Conservation (phyloP, 306 rosid genomes). For the Corylus heterophylla region DNA sequence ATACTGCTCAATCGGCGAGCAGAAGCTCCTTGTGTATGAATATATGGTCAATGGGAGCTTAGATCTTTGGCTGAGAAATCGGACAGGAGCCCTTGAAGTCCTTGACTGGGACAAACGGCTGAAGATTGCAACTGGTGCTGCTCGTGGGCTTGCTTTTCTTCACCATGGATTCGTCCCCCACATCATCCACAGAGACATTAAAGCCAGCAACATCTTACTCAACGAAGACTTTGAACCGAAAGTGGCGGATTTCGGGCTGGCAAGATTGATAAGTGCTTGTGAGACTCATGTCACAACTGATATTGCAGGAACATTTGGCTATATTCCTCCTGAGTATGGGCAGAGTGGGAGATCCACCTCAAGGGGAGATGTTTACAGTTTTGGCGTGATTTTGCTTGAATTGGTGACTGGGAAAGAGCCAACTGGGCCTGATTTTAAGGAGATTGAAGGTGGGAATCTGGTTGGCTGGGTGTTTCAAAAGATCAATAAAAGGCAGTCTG, state of each 20-base stretch:
- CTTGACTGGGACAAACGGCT: conserved; percentile 85
- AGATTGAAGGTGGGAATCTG: conserved; percentile 93
- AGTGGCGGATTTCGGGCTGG: conserved; percentile 93
- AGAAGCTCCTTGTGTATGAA: conserved; percentile 93
- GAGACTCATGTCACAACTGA: conserved; percentile 92
- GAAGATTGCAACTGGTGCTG: conserved; percentile 74
- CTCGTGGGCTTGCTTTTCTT: conserved; percentile 84
- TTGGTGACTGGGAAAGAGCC: conserved; percentile 95
- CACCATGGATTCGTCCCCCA: conserved; percentile 93
- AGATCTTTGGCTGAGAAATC: conserved; percentile 91
- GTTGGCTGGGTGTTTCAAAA: conserved; percentile 93
- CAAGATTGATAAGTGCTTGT: conserved; percentile 92
- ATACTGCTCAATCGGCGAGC: conserved; percentile 88
- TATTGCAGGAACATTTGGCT: conserved; percentile 96
- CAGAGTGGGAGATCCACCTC: conserved; percentile 93
- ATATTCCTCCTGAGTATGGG: conserved; percentile 98
- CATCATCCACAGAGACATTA: conserved; percentile 91
- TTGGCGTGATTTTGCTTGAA: conserved; percentile 89
- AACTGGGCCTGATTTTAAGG: conserved; percentile 89
- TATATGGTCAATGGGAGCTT: conserved; percentile 96
- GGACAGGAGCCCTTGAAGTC: conserved; percentile 75
- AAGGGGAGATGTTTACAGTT: conserved; percentile 92
- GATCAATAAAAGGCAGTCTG: conserved; percentile 69
- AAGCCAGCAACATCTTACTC: conserved; percentile 91
- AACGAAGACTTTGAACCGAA: conserved; percentile 87